phyloP scores from a whole-genome alignment of 768 basidiomycete species.

The Calocybe gangraenosa region DNA sequence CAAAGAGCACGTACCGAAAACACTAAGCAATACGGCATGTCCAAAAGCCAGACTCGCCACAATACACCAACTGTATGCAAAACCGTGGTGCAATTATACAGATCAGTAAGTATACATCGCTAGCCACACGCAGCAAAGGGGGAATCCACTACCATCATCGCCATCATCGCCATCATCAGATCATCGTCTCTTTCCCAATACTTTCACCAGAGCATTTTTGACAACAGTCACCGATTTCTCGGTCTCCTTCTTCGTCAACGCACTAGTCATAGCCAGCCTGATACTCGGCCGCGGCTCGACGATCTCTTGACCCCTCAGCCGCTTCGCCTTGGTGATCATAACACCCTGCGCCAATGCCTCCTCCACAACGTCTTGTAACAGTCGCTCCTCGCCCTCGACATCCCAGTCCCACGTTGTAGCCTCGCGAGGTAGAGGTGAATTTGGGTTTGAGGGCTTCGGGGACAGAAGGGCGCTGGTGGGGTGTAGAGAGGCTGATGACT shows the following conservation, averaged over 20 bases:
- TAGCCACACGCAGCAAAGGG: too few relatives aligned
- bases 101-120: too few relatives aligned
- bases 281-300: slow-evolving; percentile 81
- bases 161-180: neutral
- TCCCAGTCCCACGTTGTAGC: slow-evolving; percentile 50
- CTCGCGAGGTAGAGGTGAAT: slow-evolving; percentile 42
- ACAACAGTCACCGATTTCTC: slow-evolving; percentile 82
- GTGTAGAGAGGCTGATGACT: slow-evolving; percentile 13
- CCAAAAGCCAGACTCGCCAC: too few relatives aligned
- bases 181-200: slow-evolving; percentile 57
- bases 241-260: slow-evolving; percentile 82
- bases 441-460: slow-evolving; percentile 43
- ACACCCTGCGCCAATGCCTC: slow-evolving; percentile 80
- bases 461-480: neutral
- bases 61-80: too few relatives aligned
- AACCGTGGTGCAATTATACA: too few relatives aligned
- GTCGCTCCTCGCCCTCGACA: slow-evolving; percentile 64
- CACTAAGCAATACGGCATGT: too few relatives aligned
- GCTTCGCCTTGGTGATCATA: slow-evolving; percentile 79
- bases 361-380: slow-evolving; percentile 92
- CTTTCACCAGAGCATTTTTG: slow-evolving; percentile 71
- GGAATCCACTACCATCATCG: too few relatives aligned
- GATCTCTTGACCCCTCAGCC: slow-evolving; percentile 80
- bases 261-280: slow-evolving; percentile 75
- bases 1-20: too few relatives aligned